Evolutionary conservation across 257 asterid genomes (phyloP), one percentile per base, ranked within the genome.

Genomic region (Nicotiana knightiana): DNA sequence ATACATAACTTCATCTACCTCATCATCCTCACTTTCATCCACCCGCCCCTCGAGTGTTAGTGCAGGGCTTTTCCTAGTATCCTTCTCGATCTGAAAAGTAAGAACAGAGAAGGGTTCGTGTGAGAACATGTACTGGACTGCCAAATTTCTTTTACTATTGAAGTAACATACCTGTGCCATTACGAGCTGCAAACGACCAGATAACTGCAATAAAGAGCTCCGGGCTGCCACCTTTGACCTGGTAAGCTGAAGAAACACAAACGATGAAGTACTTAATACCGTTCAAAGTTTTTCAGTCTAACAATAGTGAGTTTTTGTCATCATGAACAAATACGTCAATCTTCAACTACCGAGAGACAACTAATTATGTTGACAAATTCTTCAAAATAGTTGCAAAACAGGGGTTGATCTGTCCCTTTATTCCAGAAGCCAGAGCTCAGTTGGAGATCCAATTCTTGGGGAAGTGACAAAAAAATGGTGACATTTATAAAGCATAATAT

Each of bases 111-210:
- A 48, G 79, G 79, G 15, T 73, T 73, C 43, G 28, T 73, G 13
- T 33, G 5, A 48, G 26, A 33, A 73, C 11, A 15, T 48, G 79
- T 48, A 73, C 7, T 73, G 62, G 79, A 73, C 79, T 46, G 53
- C 3, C 4, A 9, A 46, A 55, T 53, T 77, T 21, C 73, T 76
- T 30, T 51, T 65, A 84, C 66, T 26, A 43, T 1, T 53, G 24
- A 67, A 73, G 57, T 53, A 76, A 84, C 48, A 73, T 63, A 96
- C 98, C 99, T 94, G 97, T 81, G 98, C 91, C 13, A 86, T 89
- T n/a, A 96, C 90, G 54, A 96, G 97, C 71, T 96, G 98, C 87
- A 94, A 82, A 83, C 98, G 95, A 62, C 99, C 99, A 70, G 97
- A 92, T 79, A 96, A 87, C 86, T 94, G 97, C 83, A 92, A 84